Conservation (phyloP, 164 flowering plant species). For the Chimonanthus praecox region DNA sequence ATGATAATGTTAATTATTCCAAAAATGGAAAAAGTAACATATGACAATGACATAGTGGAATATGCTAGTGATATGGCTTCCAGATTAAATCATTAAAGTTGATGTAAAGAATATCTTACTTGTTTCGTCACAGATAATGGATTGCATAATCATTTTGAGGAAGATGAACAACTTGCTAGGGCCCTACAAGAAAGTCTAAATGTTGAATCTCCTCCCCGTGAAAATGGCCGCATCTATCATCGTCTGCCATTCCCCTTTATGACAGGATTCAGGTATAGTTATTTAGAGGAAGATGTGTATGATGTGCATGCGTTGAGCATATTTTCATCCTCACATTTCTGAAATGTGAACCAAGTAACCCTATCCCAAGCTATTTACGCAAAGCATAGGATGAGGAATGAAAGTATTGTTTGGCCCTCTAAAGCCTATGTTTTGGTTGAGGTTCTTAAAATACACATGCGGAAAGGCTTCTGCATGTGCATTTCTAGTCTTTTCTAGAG, state of each 20-base stretch:
- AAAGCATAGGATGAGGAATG: background rate
- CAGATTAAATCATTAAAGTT: background rate
- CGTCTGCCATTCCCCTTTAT: slow-evolving; percentile 48
- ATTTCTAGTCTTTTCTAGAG: too few relatives aligned
- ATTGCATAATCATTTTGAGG: slow-evolving; percentile 41
- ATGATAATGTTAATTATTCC: background rate
- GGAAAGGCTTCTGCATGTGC: background rate
- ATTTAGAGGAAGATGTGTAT: background rate
- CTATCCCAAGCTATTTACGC: background rate
- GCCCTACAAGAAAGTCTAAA: slow-evolving; percentile 78
- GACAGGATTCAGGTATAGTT: slow-evolving; percentile 56
- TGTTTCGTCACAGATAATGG: slow-evolving; percentile 26
- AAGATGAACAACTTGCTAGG: slow-evolving; percentile 83
- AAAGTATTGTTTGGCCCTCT: background rate
- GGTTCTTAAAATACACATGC: background rate
- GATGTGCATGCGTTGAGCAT: background rate
- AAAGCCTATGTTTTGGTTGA: background rate
- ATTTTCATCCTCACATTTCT: background rate
- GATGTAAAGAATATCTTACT: too few relatives aligned
- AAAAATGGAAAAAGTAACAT: too few relatives aligned
- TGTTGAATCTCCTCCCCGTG: slow-evolving; percentile 42
- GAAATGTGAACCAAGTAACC: background rate
- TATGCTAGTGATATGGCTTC: background rate
- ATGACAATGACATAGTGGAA: background rate
- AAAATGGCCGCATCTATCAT: slow-evolving; percentile 31